A percentile compares a stretch with the other conserved stretches of the same genome.
phyloP scores from a whole-genome alignment of 495 filamentous ascomycete species.

The Neurospora discreta region DNA sequence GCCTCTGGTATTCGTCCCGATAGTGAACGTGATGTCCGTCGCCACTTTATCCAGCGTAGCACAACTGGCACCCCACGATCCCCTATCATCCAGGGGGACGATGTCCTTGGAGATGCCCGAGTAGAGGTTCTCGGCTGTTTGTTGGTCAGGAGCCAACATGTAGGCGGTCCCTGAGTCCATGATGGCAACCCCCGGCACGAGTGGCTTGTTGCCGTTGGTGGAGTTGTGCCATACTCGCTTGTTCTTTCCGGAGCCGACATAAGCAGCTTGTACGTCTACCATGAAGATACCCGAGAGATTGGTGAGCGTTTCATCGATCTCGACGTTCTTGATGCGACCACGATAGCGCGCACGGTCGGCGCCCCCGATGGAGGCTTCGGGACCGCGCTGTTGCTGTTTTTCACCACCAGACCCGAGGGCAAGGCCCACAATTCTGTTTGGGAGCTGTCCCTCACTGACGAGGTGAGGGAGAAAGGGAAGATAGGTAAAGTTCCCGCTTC shows the following conservation, averaged over 20 bases:
- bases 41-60: conserved; percentile 3
- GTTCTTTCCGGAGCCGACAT: not conserved
- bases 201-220: conserved; percentile 1
- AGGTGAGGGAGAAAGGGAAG: conserved; percentile 1
- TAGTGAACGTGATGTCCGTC: conserved; percentile 8
- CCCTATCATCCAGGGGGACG: conserved; percentile 8
- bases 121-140: conserved; percentile 14
- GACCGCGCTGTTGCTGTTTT: conserved; percentile 4
- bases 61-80: conserved; percentile 16
- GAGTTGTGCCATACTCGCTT: not conserved
- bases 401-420: conserved; percentile 7
- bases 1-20: conserved; percentile 8
- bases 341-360: conserved; percentile 16
- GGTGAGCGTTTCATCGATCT: conserved; percentile 6
- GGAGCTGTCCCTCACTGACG: conserved; percentile 8
- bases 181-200: conserved; percentile 1
- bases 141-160: conserved; percentile 12
- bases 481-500: conserved; percentile 1
- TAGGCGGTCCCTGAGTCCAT: conserved; percentile 15
- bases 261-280: conserved; percentile 4
- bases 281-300: conserved; percentile 4
- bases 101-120: conserved; percentile 10
- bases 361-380: conserved; percentile 25
- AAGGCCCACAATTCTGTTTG: conserved; percentile 12
- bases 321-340: conserved; percentile 9